Evolutionary conservation across 495 filamentous ascomycete genomes (phyloP), one percentile per base, ranked within the genome.

Genomic region (Penicillium roqueforti): DNA sequence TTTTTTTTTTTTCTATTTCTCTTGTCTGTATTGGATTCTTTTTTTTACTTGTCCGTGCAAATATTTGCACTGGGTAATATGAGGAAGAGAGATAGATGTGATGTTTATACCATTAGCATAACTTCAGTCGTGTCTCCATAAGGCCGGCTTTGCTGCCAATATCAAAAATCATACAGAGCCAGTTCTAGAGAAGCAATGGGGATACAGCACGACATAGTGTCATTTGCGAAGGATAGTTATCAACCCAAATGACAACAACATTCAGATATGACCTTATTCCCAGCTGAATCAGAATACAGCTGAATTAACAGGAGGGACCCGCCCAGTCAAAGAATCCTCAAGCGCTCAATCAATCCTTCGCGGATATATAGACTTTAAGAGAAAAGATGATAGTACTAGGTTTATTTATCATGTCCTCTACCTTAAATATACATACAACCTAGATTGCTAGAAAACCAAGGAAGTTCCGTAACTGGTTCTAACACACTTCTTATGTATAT

Each of bases 11-110:
- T 50, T 53, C 42, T 18, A 45, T 45, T 48, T 46, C 50, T 55
- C 52, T 39, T 61, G 55, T 61, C 55, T 63, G 57, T 61, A 64
- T 59, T 62, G 58, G 61, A 54, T 51, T 53, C 41, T 22, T 55
- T 42, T 54, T 56, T 63, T 52, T 53, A 43, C 50, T 58, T 53
- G 10, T 47, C 44, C 58, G 49, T 22, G 39, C 28, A 6, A 14
- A 14, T 37, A 26, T 38, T 26, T 42, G 49, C 29, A 43, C 18
- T 28, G 49, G 49, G 36, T 51, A 39, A 42, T 41, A 41, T 32
- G 50, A 52, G 42, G 42, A 45, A 45, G 50, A 52, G 38, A 52
- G 48, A 42, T 14, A 43, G 29, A 36, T 52, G 39, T 44, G 19
- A 43, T 52, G 39, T 52, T 19, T 28, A 52, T 52, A 52, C 50